A percentile compares a stretch with the other conserved stretches of the same genome.
These are phyloP conservation scores for Teratosphaeria gauchensis DNA, from an alignment of 2,329 filamentous ascomycete species.

Conservation along the genomic window DNA sequence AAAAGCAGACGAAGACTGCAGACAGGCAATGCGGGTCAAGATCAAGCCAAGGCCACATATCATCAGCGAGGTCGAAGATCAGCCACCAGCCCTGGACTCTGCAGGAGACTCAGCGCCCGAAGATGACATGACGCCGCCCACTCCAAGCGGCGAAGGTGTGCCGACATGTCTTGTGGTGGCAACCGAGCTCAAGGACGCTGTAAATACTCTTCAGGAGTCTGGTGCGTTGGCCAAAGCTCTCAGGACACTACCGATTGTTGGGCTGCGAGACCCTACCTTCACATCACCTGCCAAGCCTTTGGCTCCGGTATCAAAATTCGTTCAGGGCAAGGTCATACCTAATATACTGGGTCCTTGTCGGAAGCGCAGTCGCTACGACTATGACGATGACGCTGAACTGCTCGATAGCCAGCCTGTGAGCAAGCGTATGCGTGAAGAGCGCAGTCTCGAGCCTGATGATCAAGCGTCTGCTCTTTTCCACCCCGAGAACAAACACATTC, in stretches of 20 bases:
- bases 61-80: constrained; percentile 4
- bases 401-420: constrained; percentile 24
- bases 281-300: constrained; percentile 5
- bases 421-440: constrained; percentile 31
- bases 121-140: constrained; percentile 20
- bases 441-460: constrained; percentile 56
- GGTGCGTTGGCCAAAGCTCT: constrained; percentile 20
- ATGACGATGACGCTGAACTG: constrained; percentile 55
- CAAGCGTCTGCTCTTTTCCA: constrained; percentile 68
- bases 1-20: constrained; percentile 52
- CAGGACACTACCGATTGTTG: constrained; percentile 17
- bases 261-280: constrained; percentile 3
- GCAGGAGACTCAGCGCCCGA: constrained; percentile 22
- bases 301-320: constrained; percentile 67
- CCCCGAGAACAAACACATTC: constrained; percentile 77
- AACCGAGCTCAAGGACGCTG: constrained; percentile 17
- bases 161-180: constrained; percentile 17
- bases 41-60: constrained; percentile 21
- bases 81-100: constrained; percentile 21
- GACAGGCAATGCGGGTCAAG: constrained; percentile 59
- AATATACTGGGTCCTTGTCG: constrained; percentile 53
- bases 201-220: constrained; percentile 16
- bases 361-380: constrained; percentile 76
- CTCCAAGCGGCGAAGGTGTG: constrained; percentile 12
- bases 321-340: constrained; percentile 69